Conservation (phyloP, 345 rosid genomes). For the Salix purpurea region DNA sequence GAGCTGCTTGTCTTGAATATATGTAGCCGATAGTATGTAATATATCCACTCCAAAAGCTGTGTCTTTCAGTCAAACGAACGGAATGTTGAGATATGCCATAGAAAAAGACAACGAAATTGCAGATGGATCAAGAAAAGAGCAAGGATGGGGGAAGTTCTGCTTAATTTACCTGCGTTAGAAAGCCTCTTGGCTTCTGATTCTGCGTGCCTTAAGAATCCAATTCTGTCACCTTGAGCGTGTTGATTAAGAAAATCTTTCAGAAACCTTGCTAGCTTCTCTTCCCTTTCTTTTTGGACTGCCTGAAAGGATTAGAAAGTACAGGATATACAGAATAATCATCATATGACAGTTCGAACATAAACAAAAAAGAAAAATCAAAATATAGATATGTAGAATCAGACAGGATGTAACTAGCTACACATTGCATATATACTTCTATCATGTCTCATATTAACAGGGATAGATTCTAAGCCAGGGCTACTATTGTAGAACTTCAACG, state of each 20-base stretch:
- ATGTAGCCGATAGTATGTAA: conserved; percentile 56
- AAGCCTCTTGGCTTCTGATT: conserved; percentile 57
- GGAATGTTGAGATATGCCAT: neutral
- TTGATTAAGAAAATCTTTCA: conserved; percentile 47
- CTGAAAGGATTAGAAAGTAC: conserved; percentile 21
- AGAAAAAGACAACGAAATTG: neutral
- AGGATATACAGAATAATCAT: neutral
- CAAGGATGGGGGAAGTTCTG: neutral
- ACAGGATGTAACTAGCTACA: neutral
- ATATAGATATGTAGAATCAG: neutral
- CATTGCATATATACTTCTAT: neutral
- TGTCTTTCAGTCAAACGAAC: conserved; percentile 2
- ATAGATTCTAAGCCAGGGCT: neutral
- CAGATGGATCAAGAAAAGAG: neutral
- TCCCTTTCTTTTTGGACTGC: conserved; percentile 70
- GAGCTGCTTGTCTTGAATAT: conserved; percentile 62
- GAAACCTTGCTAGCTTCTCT: conserved; percentile 55
- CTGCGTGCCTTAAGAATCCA: conserved; percentile 46
- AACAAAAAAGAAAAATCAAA: neutral
- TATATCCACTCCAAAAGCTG: conserved; percentile 58
- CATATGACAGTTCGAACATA: neutral
- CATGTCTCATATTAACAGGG: neutral
- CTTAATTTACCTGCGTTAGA: conserved; percentile 44
- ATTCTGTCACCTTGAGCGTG: conserved; percentile 56
- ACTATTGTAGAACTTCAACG: neutral